These are phyloP conservation scores for Oenanthe javanica DNA, from an alignment of 140 eudicot species.

Conservation along the genomic window DNA sequence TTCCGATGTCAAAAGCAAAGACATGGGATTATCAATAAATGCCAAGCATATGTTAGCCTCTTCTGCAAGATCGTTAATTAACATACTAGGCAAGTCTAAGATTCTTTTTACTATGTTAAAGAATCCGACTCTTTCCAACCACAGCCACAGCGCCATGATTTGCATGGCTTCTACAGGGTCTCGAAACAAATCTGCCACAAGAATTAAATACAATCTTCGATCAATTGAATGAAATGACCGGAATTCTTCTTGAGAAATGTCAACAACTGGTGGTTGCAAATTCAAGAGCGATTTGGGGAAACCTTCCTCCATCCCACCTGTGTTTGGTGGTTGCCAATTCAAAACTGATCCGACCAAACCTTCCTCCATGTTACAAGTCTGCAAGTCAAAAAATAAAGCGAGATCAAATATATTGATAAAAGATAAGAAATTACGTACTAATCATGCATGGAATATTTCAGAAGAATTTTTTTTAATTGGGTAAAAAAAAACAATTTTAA, in stretches of 20 bases:
- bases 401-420: no score
- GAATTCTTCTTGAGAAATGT: neutral
- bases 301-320: neutral
- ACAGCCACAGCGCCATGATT: neutral
- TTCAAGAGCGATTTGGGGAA: neutral
- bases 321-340: no score
- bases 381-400: no score
- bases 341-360: no score
- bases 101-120: neutral
- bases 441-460: no score
- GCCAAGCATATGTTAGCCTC: neutral
- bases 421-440: no score
- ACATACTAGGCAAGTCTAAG: neutral
- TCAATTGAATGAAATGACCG: neutral
- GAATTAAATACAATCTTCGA: neutral
- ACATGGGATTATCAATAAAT: neutral
- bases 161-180: neutral
- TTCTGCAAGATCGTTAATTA: neutral
- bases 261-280: neutral
- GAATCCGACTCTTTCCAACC: slow-evolving; percentile 1
- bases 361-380: no score
- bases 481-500: no score
- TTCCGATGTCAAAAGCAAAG: neutral
- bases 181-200: neutral
- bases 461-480: no score